Percentiles rank a stretch among this genome's conserved stretches.
These are phyloP conservation scores for Pseudogymnoascus sp. DNA, from an alignment of 2,329 filamentous ascomycete species.

Conservation along the genomic window DNA sequence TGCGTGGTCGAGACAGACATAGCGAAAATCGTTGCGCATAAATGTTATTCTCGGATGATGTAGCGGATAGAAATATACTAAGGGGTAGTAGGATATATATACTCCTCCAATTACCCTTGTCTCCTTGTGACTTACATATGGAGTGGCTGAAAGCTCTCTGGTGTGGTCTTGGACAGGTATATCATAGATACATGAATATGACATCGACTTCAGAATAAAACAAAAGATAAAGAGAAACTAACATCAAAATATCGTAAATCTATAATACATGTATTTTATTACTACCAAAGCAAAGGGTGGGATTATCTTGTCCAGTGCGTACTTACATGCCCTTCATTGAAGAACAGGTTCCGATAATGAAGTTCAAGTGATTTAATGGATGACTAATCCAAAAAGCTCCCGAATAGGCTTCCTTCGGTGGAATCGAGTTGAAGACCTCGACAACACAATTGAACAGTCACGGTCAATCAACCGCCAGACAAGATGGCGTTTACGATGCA, in stretches of 20 bases:
- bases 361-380: not conserved
- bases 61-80: not conserved
- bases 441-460: not conserved
- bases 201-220: not conserved
- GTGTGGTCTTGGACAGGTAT: not conserved
- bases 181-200: not conserved
- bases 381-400: not conserved
- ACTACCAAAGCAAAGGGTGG: not conserved
- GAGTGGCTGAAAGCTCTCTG: not conserved
- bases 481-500: constrained; percentile 95
- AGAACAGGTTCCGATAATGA: not conserved
- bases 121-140: not conserved
- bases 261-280: not conserved
- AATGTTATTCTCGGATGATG: not conserved
- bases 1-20: not conserved
- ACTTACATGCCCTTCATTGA: not conserved
- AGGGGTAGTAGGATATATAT: not conserved
- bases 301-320: not conserved
- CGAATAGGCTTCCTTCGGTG: not conserved
- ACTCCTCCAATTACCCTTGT: not conserved
- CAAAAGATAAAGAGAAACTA: not conserved
- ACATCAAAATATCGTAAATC: not conserved
- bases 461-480: not conserved
- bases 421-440: not conserved
- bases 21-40: not conserved